Base-by-base conservation (phyloP, 306 rosid genomes). In the Potentilla sterilis region DNA sequence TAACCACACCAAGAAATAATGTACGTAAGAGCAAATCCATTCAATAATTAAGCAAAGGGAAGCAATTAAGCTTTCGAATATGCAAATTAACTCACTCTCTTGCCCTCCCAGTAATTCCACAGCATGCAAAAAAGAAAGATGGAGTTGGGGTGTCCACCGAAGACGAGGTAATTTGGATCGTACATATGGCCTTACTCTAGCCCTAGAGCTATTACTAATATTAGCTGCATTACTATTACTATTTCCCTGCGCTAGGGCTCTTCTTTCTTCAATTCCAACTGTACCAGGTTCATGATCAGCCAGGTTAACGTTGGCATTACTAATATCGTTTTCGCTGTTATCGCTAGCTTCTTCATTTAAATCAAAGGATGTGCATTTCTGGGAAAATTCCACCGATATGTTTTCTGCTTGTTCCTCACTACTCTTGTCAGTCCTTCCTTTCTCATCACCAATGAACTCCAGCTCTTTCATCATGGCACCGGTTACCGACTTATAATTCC, bases 101-200 rank as follows among this genome's bases (percentile, higher is more conserved):
- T 85, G 94, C 44, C 98, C 97, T 2, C 98, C 97, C 12, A 93
- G 91, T 74, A 89, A 79, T 74, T 91, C 87, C 70, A 91, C 87
- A 67, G 95, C 96, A 70, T 88, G 89, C 24, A 90, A 82, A 86
- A 93, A 93, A 8, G 96, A 81, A 11, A 67, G 90, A 83, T 90
- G 98, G 59, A 94, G 98, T 38, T 94, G 87, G 57, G 93, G 92
- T 75, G 97, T 94, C 97, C 98, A 91, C 4, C 96, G 88, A 63
- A 91, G 98, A 75, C 97, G 80, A 48, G 96, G 96, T 89, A 90
- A 78, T 81, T 88, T 91, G 6, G 97, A 94, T 79, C 97, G 77
- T 63, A 89, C 88, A 72, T 93, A 87, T 40, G 86, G 90, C 82
- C 98, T 87, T 10, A 89, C 91, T 28, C 69, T 75, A 12, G 69